Evolutionary conservation across 2,329 filamentous ascomycete genomes (phyloP).

Genomic region (Bertia moriformis): DNA sequence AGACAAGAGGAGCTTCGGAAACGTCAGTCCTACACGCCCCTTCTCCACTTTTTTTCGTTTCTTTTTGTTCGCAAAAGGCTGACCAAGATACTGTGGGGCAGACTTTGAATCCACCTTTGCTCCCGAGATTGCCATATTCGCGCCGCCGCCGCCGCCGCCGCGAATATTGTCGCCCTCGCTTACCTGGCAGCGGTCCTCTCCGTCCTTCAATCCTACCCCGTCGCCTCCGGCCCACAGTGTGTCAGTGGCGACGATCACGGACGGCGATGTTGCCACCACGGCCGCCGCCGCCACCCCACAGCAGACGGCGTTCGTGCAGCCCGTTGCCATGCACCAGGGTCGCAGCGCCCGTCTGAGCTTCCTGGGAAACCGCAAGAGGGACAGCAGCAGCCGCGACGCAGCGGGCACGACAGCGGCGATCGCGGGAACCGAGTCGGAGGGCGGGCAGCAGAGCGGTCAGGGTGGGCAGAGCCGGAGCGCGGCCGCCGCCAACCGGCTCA

Average conservation of each 20-base stretch:
- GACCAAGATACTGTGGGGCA: conserved; percentile 50
- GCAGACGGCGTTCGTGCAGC: conserved; percentile 32
- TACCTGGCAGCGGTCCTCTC: conserved; percentile 17
- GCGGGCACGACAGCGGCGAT: background rate
- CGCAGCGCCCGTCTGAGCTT: conserved; percentile 41
- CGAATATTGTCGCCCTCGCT: conserved; percentile 7
- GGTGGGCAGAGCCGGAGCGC: background rate
- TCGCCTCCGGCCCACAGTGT: conserved; percentile 6
- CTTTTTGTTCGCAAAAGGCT: conserved; percentile 37
- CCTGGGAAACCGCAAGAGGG: conserved; percentile 32
- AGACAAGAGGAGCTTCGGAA: conserved; percentile 44
- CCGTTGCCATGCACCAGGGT: conserved; percentile 31
- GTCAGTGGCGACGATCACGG: conserved; percentile 8
- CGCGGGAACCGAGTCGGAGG: background rate
- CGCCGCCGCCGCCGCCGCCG: conserved; percentile 11
- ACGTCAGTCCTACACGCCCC: conserved; percentile 32
- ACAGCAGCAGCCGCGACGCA: conserved; percentile 6
- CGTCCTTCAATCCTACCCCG: conserved; percentile 11
- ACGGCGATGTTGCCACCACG: conserved; percentile 10
- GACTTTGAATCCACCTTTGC: conserved; percentile 33
- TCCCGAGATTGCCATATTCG: conserved; percentile 17
- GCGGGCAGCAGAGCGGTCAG: background rate
- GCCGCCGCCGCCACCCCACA: too few species aligned
- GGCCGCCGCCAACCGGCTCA: background rate
- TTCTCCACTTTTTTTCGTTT: background rate